phyloP scores from a whole-genome alignment of 2,329 filamentous ascomycete genomes.

The Pyrenophora teres region DNA sequence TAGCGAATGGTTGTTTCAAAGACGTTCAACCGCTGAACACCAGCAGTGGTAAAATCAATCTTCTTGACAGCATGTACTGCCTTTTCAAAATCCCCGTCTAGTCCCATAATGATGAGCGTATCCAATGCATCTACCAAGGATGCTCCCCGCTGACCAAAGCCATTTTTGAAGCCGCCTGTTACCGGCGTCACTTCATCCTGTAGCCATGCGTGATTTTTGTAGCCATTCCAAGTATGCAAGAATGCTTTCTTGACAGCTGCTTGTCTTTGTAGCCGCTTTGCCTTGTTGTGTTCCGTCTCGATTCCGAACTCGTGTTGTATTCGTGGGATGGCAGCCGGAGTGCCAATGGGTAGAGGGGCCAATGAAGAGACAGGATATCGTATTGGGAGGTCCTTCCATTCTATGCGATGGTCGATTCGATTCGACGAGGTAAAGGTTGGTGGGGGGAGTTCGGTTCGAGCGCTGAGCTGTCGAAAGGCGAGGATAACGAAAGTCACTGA shows the following conservation, averaged over 20 bases:
- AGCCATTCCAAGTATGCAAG: conserved; percentile 53
- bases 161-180: conserved; percentile 53
- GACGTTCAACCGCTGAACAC: conserved; percentile 39
- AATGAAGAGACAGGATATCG: conserved; percentile 40
- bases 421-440: conserved; percentile 32
- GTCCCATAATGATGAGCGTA: conserved; percentile 66
- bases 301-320: conserved; percentile 46
- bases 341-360: conserved; percentile 39
- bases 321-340: conserved; percentile 36
- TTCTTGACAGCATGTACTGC: conserved; percentile 58
- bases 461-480: conserved; percentile 37
- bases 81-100: conserved; percentile 61
- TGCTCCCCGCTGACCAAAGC: conserved; percentile 62
- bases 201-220: conserved; percentile 59
- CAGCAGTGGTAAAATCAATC: conserved; percentile 59
- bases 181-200: conserved; percentile 59
- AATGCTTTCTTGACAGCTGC: conserved; percentile 46
- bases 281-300: conserved; percentile 41
- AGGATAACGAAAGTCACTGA: conserved; percentile 34
- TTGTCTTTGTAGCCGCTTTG: conserved; percentile 38
- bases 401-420: conserved; percentile 35
- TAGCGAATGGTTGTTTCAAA: conserved; percentile 51
- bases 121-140: conserved; percentile 66
- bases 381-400: conserved; percentile 42
- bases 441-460: conserved; percentile 21